Conservation (phyloP, 805 yeast genomes). For the Cyberlindnera subsufficiens region DNA sequence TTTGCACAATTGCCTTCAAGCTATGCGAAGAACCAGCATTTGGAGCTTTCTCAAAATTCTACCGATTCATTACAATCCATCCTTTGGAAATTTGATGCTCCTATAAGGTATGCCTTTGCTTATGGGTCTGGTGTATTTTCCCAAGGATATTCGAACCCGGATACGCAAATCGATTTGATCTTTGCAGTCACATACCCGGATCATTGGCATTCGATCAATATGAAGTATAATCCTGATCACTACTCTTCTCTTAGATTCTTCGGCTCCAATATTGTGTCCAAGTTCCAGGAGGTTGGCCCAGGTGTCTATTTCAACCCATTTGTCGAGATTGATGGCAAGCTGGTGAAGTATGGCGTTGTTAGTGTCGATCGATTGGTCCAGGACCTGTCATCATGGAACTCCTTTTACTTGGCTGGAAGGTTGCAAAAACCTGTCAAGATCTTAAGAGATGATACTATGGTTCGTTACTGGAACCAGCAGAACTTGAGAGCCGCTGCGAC, state of each 20-base stretch:
- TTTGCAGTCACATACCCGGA: constrained; percentile 71
- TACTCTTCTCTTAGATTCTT: constrained; percentile 63
- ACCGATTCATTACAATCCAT: constrained; percentile 41
- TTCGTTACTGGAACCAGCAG: constrained; percentile 63
- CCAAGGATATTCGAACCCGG: constrained; percentile 47
- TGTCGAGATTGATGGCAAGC: constrained; percentile 52
- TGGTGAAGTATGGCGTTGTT: constrained; percentile 84
- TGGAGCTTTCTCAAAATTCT: constrained; percentile 36
- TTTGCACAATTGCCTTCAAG: constrained; percentile 40
- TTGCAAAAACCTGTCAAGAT: constrained; percentile 90
- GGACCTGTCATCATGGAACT: constrained; percentile 81
- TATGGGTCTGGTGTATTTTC: constrained; percentile 92
- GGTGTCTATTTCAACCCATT: constrained; percentile 95
- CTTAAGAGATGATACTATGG: constrained; percentile 55
- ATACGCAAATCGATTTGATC: constrained; percentile 81
- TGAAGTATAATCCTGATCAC: constrained; percentile 63
- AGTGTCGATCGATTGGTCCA: constrained; percentile 51
- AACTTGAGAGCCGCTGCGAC: constrained; percentile 77
- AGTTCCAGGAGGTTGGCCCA: constrained; percentile 68
- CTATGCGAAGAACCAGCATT: constrained; percentile 54
- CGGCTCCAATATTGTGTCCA: constrained; percentile 53
- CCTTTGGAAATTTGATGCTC: constrained; percentile 57
- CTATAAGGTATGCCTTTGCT: constrained; percentile 78
- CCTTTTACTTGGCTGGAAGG: constrained; percentile 86
- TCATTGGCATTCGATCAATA: constrained; percentile 73